Evolutionary conservation across 345 rosid genomes (phyloP).

Genomic region (Ceriops decandra): DNA sequence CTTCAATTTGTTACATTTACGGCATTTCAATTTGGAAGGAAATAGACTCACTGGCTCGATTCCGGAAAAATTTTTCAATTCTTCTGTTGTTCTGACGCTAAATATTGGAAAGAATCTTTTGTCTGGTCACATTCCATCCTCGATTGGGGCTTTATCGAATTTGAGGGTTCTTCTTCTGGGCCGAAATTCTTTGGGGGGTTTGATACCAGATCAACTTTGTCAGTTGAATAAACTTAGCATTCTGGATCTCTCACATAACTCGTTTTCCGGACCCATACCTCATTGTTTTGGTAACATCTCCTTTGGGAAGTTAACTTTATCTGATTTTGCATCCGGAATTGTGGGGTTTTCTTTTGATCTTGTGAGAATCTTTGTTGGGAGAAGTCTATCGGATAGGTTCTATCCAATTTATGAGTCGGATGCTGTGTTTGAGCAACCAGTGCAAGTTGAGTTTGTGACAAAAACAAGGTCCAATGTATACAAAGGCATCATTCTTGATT

Average conservation of each 20-base stretch:
- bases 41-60: slow-evolving; percentile 1
- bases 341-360: neutral
- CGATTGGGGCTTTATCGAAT: neutral
- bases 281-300: neutral
- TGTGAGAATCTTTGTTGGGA: too few species aligned
- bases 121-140: neutral
- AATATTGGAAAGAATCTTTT: neutral
- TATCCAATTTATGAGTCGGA: rapidly evolving
- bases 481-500: neutral
- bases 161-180: neutral
- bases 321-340: too few species aligned
- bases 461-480: neutral
- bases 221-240: neutral
- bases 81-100: neutral
- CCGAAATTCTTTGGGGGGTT: neutral
- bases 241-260: slow-evolving; percentile 1
- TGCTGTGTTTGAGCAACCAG: rapidly evolving
- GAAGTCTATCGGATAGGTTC: neutral
- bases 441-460: neutral
- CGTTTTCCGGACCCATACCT: neutral
- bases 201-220: neutral
- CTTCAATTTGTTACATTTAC: too few species aligned
- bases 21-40: neutral
- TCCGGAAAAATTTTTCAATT: neutral
- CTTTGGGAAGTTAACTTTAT: neutral